Evolutionary conservation across 768 basidiomycete species (phyloP).

Genomic region (Podaxis mareebaensis): DNA sequence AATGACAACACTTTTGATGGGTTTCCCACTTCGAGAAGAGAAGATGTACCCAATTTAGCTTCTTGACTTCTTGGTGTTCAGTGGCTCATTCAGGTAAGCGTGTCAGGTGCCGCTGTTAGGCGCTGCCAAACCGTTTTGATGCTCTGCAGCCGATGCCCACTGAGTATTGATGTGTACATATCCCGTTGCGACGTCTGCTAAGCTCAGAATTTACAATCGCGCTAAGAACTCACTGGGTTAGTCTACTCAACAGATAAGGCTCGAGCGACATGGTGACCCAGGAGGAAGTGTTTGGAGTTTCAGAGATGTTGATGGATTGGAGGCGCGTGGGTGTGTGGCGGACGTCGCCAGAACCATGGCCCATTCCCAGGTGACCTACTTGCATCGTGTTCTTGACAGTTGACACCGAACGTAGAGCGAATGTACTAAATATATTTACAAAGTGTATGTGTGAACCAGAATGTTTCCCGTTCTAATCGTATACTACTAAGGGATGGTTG

Average conservation of each 20-base stretch:
- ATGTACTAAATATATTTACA: neutral
- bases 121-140: neutral
- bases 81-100: neutral
- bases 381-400: conserved; percentile 7
- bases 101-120: neutral
- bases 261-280: neutral
- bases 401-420: conserved; percentile 4
- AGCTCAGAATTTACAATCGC: neutral
- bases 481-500: neutral
- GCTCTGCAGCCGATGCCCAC: neutral
- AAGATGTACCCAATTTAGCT: neutral
- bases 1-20: neutral
- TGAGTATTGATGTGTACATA: neutral
- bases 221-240: neutral
- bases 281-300: neutral
- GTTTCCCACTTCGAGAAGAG: neutral
- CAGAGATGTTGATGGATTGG: neutral
- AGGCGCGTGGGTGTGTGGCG: neutral
- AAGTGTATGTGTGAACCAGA: neutral
- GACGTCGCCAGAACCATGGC: neutral
- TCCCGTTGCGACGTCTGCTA: neutral
- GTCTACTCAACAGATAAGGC: neutral
- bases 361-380: neutral
- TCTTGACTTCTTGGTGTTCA: neutral
- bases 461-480: conserved; percentile 1